These are phyloP conservation scores for Curvularia verruculosa DNA, from an alignment of 2,329 filamentous ascomycete genomes.

Conservation along the genomic window DNA sequence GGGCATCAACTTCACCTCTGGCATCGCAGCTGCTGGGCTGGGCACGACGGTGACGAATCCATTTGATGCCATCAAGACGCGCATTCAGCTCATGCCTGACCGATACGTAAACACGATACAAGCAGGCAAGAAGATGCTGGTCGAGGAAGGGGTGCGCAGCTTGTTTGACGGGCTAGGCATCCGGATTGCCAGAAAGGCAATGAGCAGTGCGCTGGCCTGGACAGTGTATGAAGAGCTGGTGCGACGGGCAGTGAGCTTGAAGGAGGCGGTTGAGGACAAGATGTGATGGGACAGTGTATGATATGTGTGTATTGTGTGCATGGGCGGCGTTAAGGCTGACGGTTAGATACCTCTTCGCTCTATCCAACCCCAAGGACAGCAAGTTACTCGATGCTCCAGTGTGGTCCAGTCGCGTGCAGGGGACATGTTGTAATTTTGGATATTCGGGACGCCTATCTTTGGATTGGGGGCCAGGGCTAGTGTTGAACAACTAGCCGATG, in stretches of 20 bases:
- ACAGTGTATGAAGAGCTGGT: slow-evolving; percentile 95
- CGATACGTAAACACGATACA: slow-evolving; percentile 83
- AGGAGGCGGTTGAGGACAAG: slow-evolving; percentile 36
- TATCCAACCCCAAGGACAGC: background rate
- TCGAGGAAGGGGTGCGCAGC: slow-evolving; percentile 78
- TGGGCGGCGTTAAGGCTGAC: slow-evolving; percentile 9
- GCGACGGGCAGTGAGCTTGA: slow-evolving; percentile 66
- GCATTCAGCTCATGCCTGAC: slow-evolving; percentile 86
- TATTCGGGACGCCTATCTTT: background rate
- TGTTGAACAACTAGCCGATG: slow-evolving; percentile 22
- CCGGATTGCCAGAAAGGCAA: slow-evolving; percentile 86
- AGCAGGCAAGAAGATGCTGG: slow-evolving; percentile 77
- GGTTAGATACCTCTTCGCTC: slow-evolving; percentile 17
- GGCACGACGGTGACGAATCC: slow-evolving; percentile 93
- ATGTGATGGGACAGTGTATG: slow-evolving; percentile 23
- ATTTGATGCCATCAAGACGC: slow-evolving; percentile 94
- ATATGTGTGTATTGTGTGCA: slow-evolving; percentile 18
- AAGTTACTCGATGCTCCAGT: background rate
- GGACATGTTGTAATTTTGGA: background rate
- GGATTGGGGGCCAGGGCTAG: slow-evolving; percentile 1
- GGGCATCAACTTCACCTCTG: slow-evolving; percentile 84
- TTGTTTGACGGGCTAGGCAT: slow-evolving; percentile 86
- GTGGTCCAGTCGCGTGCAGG: background rate
- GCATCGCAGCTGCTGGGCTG: slow-evolving; percentile 76
- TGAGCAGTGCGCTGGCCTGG: slow-evolving; percentile 96